Base-by-base conservation (phyloP, 2,329 filamentous ascomycete species). In the Phialophora verrucosa region DNA sequence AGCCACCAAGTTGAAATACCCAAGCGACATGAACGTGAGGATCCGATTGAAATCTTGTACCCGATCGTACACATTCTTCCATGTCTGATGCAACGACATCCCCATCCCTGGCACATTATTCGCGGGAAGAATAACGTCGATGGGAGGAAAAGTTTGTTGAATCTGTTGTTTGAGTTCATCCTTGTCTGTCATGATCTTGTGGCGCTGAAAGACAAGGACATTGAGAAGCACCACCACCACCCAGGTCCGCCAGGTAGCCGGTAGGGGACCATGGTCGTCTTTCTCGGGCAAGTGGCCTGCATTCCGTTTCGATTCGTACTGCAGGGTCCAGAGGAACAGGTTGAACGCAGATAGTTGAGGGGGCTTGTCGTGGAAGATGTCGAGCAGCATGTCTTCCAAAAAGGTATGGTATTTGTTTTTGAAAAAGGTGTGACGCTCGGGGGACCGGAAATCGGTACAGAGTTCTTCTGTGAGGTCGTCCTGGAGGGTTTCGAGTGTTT, bases 291-390 rank as follows among this genome's bases (percentile, higher is more conserved):
- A 8, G 20, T 1, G 20, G 49, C 49, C 23, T 0, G 25, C 20
- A 4, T 23, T 27, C 14, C 20, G 49, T 17, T 51, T 51, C 10
- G 49, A 3, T 27, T 51, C 49, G 49, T 51, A 51, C 23, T 51
- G 20, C 25, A 51, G 2, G 20, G 49, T 51, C 49, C 49, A 51
- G 3, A 51, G 25, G 49, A 25, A 51, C 49, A 51, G 20, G 4
- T 51, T 51, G 49, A 51, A 51, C 12, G 49, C 20, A 25, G 49
- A 6, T 5, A 51, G 49, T 51, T 51, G 49, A 51, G 49, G 49
- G 27, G 49, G 49, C 11, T 51, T 51, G 10, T 51, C 25, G 10
- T 25, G 23, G 23, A 12, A 14, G 10, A 25, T 51, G 2, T 51
- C 49, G 23, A 51, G 10, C 23, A 51, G 14, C 23, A 27, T 51